phyloP scores from a whole-genome alignment of 2,329 filamentous ascomycete genomes.

The Tolypocladium cylindrosporum region DNA sequence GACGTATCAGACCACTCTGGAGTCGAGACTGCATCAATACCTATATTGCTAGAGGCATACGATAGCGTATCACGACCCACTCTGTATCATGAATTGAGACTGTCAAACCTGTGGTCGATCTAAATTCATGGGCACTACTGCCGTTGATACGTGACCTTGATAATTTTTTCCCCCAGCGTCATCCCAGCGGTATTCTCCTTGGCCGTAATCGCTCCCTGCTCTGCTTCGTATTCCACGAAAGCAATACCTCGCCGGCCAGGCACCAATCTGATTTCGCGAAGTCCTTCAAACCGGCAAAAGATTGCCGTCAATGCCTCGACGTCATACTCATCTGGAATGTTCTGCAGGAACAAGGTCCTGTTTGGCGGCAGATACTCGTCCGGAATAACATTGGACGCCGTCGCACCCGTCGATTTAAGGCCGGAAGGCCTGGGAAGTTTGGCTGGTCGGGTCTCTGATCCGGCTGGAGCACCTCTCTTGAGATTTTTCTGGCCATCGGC shows the following conservation, averaged over 20 bases:
- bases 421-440: constrained; percentile 54
- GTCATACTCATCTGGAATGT: constrained; percentile 79
- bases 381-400: constrained; percentile 66
- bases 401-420: constrained; percentile 64
- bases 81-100: background rate
- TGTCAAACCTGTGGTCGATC: background rate
- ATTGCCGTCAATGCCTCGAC: constrained; percentile 69
- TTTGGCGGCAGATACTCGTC: constrained; percentile 97
- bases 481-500: constrained; percentile 69
- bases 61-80: background rate
- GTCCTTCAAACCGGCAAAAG: constrained; percentile 85
- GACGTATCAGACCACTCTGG: background rate
- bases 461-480: constrained; percentile 47
- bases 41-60: background rate
- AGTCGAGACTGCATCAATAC: background rate
- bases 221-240: constrained; percentile 92
- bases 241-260: constrained; percentile 81
- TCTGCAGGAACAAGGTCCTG: constrained; percentile 91
- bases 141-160: constrained; percentile 95
- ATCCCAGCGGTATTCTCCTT: constrained; percentile 90
- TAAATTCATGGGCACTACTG: constrained; percentile 41
- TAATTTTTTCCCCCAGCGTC: constrained; percentile 63
- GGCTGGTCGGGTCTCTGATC: constrained; percentile 44
- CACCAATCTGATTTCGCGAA: constrained; percentile 84
- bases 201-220: constrained; percentile 80